Percentiles rank a stretch among this genome's conserved stretches.
phyloP scores from a whole-genome alignment of 208 protist species.

The Phytomonas sp. region DNA sequence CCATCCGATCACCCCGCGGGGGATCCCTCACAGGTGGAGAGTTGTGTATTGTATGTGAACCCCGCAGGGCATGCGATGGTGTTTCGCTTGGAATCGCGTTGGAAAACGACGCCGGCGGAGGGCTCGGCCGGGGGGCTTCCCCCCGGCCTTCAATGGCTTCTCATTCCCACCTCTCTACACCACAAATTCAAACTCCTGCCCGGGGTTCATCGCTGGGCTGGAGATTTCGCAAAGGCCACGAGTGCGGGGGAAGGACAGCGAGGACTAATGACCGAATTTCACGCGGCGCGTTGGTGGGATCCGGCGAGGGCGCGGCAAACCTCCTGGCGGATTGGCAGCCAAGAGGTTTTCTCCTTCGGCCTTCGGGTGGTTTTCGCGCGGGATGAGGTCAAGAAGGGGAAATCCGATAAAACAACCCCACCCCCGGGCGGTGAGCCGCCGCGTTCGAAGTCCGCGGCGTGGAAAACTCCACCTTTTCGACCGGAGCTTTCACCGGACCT shows the following conservation, averaged over 20 bases:
- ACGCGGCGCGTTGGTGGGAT: background rate
- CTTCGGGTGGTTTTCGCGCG: background rate
- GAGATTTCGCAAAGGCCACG: background rate
- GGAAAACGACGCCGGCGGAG: background rate
- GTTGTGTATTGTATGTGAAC: conserved; percentile 13
- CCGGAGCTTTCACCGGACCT: background rate
- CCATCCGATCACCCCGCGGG: background rate
- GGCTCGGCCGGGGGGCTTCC: background rate
- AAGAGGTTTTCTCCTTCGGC: background rate
- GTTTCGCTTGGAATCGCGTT: background rate
- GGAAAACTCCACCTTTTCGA: background rate
- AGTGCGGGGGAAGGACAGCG: no score
- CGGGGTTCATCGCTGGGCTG: background rate
- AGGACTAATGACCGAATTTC: background rate
- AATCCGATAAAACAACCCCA: background rate
- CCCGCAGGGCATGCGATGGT: conserved; percentile 14
- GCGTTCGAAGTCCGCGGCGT: background rate
- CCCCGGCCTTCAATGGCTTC: background rate
- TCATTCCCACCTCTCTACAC: background rate
- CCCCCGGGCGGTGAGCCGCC: background rate
- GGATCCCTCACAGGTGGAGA: background rate
- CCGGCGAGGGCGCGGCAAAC: background rate
- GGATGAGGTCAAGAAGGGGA: background rate
- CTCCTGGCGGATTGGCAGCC: background rate
- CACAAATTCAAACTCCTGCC: background rate